Evolutionary conservation across 2,329 filamentous ascomycete species (phyloP).

Genomic region (Phaeosphaeriaceae sp.): DNA sequence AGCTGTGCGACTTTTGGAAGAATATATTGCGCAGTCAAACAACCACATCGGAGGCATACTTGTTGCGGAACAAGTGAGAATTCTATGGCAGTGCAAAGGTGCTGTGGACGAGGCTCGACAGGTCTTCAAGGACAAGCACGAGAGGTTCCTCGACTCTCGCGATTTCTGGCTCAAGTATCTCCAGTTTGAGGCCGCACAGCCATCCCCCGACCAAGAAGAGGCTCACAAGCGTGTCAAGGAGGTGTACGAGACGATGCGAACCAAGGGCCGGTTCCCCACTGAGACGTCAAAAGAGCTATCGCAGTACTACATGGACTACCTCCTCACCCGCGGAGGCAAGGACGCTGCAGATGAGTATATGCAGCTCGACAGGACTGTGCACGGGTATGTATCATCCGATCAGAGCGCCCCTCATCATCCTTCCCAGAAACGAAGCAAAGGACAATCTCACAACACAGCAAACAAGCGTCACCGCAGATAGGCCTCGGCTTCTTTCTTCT

Average conservation of each 20-base stretch:
- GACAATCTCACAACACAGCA: conserved; percentile 43
- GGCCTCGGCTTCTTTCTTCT: conserved; percentile 13
- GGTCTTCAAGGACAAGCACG: conserved; percentile 81
- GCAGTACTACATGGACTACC: conserved; percentile 79
- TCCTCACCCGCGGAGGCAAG: conserved; percentile 82
- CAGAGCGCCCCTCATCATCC: conserved; percentile 32
- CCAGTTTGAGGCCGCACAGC: conserved; percentile 86
- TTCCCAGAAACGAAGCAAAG: conserved; percentile 30
- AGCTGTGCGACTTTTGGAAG: conserved; percentile 82
- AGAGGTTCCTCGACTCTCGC: conserved; percentile 83
- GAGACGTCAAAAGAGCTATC: conserved; percentile 76
- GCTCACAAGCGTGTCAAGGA: conserved; percentile 76
- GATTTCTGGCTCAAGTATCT: conserved; percentile 92
- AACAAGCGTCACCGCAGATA: conserved; percentile 41
- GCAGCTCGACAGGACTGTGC: conserved; percentile 81
- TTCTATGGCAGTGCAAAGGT: conserved; percentile 88
- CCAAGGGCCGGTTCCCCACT: conserved; percentile 73
- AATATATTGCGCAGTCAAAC: conserved; percentile 76
- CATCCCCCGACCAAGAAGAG: conserved; percentile 70
- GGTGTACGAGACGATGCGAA: conserved; percentile 77
- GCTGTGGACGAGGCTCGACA: conserved; percentile 80
- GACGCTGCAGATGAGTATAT: conserved; percentile 88
- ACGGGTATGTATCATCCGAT: conserved; percentile 64
- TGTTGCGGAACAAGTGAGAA: conserved; percentile 84
- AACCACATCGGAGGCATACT: conserved; percentile 84